phyloP scores from a whole-genome alignment of 2,329 filamentous ascomycete species.

The Furcasterigmium furcatum region DNA sequence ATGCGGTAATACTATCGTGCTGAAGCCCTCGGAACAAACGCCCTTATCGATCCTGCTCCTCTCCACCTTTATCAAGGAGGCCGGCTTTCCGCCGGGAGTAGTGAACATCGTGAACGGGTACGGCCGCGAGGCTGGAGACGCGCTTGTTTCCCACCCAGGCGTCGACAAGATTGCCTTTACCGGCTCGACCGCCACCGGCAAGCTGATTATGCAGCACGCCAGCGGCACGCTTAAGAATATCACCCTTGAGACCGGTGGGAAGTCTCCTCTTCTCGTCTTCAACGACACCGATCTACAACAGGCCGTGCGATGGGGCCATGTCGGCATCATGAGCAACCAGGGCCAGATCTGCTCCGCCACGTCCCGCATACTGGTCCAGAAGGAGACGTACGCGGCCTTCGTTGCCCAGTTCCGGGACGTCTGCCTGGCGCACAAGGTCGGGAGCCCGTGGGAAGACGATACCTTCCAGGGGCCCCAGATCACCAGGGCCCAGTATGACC shows the following conservation, averaged over 20 bases:
- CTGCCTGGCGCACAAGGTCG: slow-evolving; percentile 58
- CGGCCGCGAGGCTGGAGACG: slow-evolving; percentile 64
- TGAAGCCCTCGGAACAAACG: slow-evolving; percentile 67
- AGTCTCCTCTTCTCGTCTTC: slow-evolving; percentile 63
- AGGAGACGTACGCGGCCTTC: slow-evolving; percentile 59
- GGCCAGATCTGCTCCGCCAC: slow-evolving; percentile 66
- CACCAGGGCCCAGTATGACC: slow-evolving; percentile 67
- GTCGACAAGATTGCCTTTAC: slow-evolving; percentile 80
- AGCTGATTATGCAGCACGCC: slow-evolving; percentile 73
- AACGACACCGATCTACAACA: slow-evolving; percentile 64
- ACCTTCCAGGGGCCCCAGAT: slow-evolving; percentile 77
- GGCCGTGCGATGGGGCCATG: slow-evolving; percentile 53
- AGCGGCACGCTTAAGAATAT: slow-evolving; percentile 64
- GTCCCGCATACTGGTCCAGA: slow-evolving; percentile 62
- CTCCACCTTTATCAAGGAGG: slow-evolving; percentile 64
- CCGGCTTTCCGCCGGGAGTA: slow-evolving; percentile 75
- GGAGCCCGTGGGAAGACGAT: slow-evolving; percentile 65
- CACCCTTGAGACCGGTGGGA: slow-evolving; percentile 65
- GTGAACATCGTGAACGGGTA: slow-evolving; percentile 73
- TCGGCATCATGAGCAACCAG: slow-evolving; percentile 55
- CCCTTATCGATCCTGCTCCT: slow-evolving; percentile 64
- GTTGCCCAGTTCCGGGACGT: slow-evolving; percentile 57
- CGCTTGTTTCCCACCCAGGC: slow-evolving; percentile 63
- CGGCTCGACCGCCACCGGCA: slow-evolving; percentile 69
- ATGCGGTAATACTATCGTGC: slow-evolving; percentile 59